phyloP scores from a whole-genome alignment of 2,329 filamentous ascomycete genomes.

The Ophiostoma himal-ulmi region DNA sequence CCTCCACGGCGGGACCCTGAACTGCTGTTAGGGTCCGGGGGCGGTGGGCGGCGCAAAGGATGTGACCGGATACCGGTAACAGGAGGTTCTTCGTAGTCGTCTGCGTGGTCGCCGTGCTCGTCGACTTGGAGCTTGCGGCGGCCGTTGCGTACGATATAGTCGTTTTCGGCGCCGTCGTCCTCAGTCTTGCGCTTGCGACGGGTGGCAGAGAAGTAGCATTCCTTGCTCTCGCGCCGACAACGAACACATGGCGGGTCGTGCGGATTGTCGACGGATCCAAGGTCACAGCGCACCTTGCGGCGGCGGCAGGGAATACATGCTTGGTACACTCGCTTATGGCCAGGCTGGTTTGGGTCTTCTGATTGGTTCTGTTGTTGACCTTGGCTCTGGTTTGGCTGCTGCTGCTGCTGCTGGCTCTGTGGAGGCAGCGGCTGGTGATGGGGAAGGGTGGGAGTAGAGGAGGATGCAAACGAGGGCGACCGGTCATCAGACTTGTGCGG shows the following conservation, averaged over 20 bases:
- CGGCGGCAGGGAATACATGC: slow-evolving; percentile 58
- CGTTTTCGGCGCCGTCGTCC: slow-evolving; percentile 43
- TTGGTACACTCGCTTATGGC: slow-evolving; percentile 56
- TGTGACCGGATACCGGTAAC: slow-evolving; percentile 55
- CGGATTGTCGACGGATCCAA: slow-evolving; percentile 81
- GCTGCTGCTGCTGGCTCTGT: slow-evolving; percentile 17
- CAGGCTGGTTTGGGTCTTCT: slow-evolving; percentile 4
- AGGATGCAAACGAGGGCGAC: slow-evolving; percentile 22
- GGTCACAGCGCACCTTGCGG: slow-evolving; percentile 57
- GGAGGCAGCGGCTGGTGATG: slow-evolving; percentile 21
- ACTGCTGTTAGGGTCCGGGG: slow-evolving; percentile 28
- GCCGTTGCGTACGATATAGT: slow-evolving; percentile 67
- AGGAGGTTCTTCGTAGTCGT: slow-evolving; percentile 41
- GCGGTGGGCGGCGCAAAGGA: slow-evolving; percentile 57
- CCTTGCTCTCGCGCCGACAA: slow-evolving; percentile 89
- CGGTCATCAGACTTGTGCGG: slow-evolving; percentile 19
- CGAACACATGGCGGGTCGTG: slow-evolving; percentile 89
- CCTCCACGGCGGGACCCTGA: slow-evolving; percentile 31
- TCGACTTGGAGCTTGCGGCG: slow-evolving; percentile 58
- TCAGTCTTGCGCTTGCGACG: slow-evolving; percentile 81
- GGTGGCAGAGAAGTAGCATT: slow-evolving; percentile 94
- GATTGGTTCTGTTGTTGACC: neutral
- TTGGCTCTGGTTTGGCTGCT: slow-evolving; percentile 2
- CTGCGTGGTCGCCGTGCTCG: slow-evolving; percentile 37
- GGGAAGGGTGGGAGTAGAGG: slow-evolving; percentile 21